Evolutionary conservation across 2,329 filamentous ascomycete species (phyloP).

Genomic region (Xylariaceae sp.): DNA sequence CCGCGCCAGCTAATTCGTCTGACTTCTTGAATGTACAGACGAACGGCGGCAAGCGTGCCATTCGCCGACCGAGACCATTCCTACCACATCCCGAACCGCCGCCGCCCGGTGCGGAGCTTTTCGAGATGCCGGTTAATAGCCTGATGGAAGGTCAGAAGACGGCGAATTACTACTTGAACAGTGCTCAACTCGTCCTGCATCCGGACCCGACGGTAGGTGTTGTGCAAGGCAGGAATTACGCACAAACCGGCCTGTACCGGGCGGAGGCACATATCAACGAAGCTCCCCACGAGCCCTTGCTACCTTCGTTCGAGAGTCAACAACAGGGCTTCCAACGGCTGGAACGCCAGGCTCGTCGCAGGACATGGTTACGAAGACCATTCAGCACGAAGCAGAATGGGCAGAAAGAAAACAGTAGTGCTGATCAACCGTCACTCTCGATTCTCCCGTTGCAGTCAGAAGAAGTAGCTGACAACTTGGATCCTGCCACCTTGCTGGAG

Average conservation of each 20-base stretch:
- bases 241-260: slow-evolving; percentile 41
- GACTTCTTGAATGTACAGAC: slow-evolving; percentile 36
- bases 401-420: background rate
- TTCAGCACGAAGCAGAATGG: background rate
- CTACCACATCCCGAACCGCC: slow-evolving; percentile 47
- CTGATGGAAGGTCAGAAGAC: slow-evolving; percentile 26
- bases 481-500: slow-evolving; percentile 14
- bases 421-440: background rate
- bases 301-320: slow-evolving; percentile 38
- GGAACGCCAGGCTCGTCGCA: background rate
- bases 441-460: background rate
- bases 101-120: slow-evolving; percentile 31
- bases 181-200: slow-evolving; percentile 39
- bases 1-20: slow-evolving; percentile 20
- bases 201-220: slow-evolving; percentile 47
- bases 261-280: slow-evolving; percentile 44
- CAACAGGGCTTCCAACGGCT: slow-evolving; percentile 39
- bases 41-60: slow-evolving; percentile 28
- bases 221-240: slow-evolving; percentile 52
- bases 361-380: background rate
- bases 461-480: slow-evolving; percentile 2
- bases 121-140: slow-evolving; percentile 19
- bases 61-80: slow-evolving; percentile 44
- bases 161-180: slow-evolving; percentile 35
- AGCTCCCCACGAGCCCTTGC: slow-evolving; percentile 40